Base-by-base conservation (phyloP, 176 grass and related monocot genomes). In the Oryza punctata region DNA sequence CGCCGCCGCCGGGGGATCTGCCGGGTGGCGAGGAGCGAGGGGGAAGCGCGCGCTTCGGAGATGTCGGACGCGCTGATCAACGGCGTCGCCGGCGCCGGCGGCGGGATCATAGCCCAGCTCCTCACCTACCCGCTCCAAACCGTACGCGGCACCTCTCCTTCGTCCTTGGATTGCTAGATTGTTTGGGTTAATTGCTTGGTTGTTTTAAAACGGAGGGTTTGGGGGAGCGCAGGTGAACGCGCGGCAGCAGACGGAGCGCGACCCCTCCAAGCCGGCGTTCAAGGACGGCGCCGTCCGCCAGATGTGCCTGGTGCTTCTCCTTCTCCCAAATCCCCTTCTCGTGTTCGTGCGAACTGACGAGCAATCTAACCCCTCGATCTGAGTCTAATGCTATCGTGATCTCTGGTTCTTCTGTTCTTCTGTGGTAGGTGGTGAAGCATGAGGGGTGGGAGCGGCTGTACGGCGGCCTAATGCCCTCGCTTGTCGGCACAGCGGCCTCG, bases 11-110 rank as follows among this genome's bases (percentile, higher is more conserved):
- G 3, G 72, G 72, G 11, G 88, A 78, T 86, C 78, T 83, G n/a
- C 45, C 7, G 73, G 67, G 45, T 12, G 73, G 80, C 38, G 61
- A 32, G 10, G 64, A 45, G 29, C 45, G 45, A 2, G 67, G 47
- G 63, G n/a, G 7, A 29, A 26, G 66, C 50, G 16, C 16, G 32
- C 47, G 18, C 52, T 8, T 65, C 16, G 33, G 74, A 40, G 83
- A 94, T 97, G 92, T 97, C 94, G 65, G 94, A 97, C 78, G 94
- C 94, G 69, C 64, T 97, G 69, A 94, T 97, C 83, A 97, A 94
- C 88, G 94, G 94, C 63, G 74, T 97, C 85, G 92, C 94, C 37
- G 92, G 94, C 87, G 90, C 94, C 77, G 94, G 89, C 80, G 94
- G 90, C 30, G 94, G 94, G 35, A 97, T 94, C 90, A 80, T 97